Evolutionary conservation across 192 early-diverging fungal species (phyloP), one percentile per base, ranked within the genome.

Genomic region (Lobosporangium transversale): DNA sequence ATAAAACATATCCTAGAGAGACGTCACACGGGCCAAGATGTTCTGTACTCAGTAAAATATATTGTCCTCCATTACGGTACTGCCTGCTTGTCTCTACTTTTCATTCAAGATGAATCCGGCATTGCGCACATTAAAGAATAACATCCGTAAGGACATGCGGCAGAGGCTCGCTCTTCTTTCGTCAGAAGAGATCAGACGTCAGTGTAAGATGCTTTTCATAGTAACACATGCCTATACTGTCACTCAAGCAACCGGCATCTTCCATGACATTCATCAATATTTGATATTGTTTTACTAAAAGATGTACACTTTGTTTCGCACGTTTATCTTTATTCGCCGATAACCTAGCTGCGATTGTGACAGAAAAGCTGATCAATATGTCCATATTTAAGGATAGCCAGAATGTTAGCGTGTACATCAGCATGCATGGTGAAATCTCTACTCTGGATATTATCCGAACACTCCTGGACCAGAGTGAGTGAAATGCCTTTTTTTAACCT

Each of bases 321-420:
- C n/a, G n/a, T n/a, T n/a, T n/a, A n/a, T n/a, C 37, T 40, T 40
- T 10, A 40, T 40, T 14, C 37, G 37, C 37, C 37, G 37, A 40
- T 40, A 40, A 10, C 14, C 8, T 14, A 82, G 80, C 69, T 26
- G 45, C 20, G 6, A 66, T 74, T 30, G 80, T 82, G 24, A 74
- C 70, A 2, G 75, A 82, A 27, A 82, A 78, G 42, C 56, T 87
- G 30, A 9, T 79, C 15, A 30, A 58, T 12, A 53, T 79, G 26
- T 59, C 68, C 11, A 56, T 32, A 26, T 87, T 81, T 48, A 36
- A 82, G 36, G 61, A 74, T 8, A 81, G 82, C 48, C 68, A 73
- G 40, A 76, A 63, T 27, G 64, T 88, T 31, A 85, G 85, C 29
- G 70, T 86, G 15, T 88, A 84, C 40, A 79, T 86, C 51, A 86